Percentiles rank a stretch among this genome's conserved stretches.
Evolutionary conservation across 352 stramenopile genomes (phyloP).

Genomic region (Sclerospora graminicola): DNA sequence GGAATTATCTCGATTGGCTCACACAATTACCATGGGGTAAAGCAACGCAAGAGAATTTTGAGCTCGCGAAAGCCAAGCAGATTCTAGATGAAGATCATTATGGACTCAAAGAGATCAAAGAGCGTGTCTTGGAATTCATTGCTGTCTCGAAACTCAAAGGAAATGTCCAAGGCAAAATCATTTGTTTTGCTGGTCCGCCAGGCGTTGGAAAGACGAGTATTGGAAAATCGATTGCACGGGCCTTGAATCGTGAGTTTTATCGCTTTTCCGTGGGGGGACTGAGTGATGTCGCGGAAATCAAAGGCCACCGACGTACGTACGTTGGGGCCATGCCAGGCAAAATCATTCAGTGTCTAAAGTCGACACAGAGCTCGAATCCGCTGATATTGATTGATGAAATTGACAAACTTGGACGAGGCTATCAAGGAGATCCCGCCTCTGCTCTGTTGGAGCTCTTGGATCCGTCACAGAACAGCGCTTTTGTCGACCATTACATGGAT

Average conservation of each 20-base stretch:
- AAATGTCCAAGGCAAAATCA: slow-evolving; percentile 78
- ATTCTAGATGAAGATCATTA: slow-evolving; percentile 76
- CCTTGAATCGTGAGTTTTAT: slow-evolving; percentile 69
- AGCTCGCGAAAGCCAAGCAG: slow-evolving; percentile 41
- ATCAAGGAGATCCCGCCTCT: slow-evolving; percentile 49
- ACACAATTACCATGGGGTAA: slow-evolving; percentile 56
- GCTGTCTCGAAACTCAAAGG: slow-evolving; percentile 71
- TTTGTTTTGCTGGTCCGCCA: slow-evolving; percentile 81
- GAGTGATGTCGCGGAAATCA: slow-evolving; percentile 78
- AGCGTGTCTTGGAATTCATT: slow-evolving; percentile 83
- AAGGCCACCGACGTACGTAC: slow-evolving; percentile 81
- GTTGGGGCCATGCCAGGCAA: slow-evolving; percentile 80
- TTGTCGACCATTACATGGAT: slow-evolving; percentile 81
- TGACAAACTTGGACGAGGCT: slow-evolving; percentile 73
- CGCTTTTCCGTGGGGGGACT: slow-evolving; percentile 68
- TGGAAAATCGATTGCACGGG: slow-evolving; percentile 64
- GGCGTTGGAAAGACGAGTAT: slow-evolving; percentile 81
- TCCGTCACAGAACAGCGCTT: slow-evolving; percentile 79
- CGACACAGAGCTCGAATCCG: slow-evolving; percentile 65
- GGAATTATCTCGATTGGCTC: slow-evolving; percentile 80
- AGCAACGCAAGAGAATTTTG: slow-evolving; percentile 41
- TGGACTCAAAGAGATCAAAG: slow-evolving; percentile 75
- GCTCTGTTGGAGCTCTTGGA: slow-evolving; percentile 82
- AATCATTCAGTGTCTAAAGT: slow-evolving; percentile 69
- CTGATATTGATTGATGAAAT: slow-evolving; percentile 84